A percentile compares a stretch with the other conserved stretches of the same genome.
phyloP scores from a whole-genome alignment of 805 yeast species.

The Nakazawaea molendinolei region DNA sequence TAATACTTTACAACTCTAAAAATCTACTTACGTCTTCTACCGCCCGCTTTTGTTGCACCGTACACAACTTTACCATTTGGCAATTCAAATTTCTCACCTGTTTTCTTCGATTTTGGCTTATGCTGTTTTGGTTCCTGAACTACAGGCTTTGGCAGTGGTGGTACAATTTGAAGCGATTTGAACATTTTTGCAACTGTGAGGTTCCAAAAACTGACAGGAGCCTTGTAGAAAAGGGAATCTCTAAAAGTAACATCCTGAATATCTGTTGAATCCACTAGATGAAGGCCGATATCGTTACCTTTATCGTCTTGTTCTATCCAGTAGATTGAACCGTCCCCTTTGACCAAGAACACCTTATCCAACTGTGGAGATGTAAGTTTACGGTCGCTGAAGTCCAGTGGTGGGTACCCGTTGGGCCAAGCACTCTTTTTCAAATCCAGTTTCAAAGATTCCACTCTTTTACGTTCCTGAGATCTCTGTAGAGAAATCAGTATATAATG shows the following conservation, averaged over 20 bases:
- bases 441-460: conserved; percentile 46
- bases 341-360: conserved; percentile 48
- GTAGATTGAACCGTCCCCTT: conserved; percentile 50
- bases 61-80: conserved; percentile 57
- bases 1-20: background rate
- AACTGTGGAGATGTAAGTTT: conserved; percentile 33
- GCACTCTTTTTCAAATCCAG: conserved; percentile 46
- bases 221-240: conserved; percentile 38
- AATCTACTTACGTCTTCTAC: conserved; percentile 8
- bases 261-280: conserved; percentile 39
- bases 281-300: conserved; percentile 22
- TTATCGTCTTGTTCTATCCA: conserved; percentile 36
- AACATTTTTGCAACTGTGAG: conserved; percentile 31
- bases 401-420: conserved; percentile 38
- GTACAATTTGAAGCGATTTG: conserved; percentile 10
- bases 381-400: conserved; percentile 43
- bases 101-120: conserved; percentile 26
- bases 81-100: conserved; percentile 40
- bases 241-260: conserved; percentile 32
- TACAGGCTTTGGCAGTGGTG: conserved; percentile 8
- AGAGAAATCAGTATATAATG: conserved; percentile 54
- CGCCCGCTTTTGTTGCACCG: conserved; percentile 10
- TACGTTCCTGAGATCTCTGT: conserved; percentile 48
- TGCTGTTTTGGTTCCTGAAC: conserved; percentile 12
- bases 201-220: conserved; percentile 41